phyloP scores from a whole-genome alignment of 1,284 basidiomycete genomes.

The Rhodotorula sp. region DNA sequence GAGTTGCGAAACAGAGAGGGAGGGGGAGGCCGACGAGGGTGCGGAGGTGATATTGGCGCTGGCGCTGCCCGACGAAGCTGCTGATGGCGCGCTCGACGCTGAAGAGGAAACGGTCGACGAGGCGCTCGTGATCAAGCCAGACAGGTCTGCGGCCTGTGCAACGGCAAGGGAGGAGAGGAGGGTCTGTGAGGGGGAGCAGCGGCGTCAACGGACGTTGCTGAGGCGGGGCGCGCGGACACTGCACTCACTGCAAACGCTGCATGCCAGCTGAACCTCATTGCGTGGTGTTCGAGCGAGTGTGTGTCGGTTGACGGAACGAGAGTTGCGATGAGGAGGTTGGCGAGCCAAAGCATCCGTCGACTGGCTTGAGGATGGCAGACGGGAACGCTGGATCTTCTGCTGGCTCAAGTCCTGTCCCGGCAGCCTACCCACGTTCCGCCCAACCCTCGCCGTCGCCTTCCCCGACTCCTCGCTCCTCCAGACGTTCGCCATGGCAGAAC shows the following conservation, averaged over 20 bases:
- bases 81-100: background rate
- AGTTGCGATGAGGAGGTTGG: background rate
- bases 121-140: background rate
- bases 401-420: background rate
- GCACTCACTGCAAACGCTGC: background rate
- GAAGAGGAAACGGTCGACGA: background rate
- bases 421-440: background rate
- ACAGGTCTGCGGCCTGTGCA: constrained; percentile 6
- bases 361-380: background rate
- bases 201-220: background rate
- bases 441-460: background rate
- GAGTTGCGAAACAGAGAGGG: constrained; percentile 10
- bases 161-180: background rate
- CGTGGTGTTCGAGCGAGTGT: background rate
- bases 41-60: constrained; percentile 1
- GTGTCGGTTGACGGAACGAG: background rate
- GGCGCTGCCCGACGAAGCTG: background rate
- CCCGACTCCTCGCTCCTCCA: background rate
- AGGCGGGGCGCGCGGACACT: background rate
- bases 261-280: background rate
- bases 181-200: background rate
- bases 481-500: background rate
- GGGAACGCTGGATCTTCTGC: background rate
- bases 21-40: background rate
- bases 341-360: background rate